Evolutionary conservation across 2,329 filamentous ascomycete species (phyloP).

Genomic region (Paraconiothyrium sp.): DNA sequence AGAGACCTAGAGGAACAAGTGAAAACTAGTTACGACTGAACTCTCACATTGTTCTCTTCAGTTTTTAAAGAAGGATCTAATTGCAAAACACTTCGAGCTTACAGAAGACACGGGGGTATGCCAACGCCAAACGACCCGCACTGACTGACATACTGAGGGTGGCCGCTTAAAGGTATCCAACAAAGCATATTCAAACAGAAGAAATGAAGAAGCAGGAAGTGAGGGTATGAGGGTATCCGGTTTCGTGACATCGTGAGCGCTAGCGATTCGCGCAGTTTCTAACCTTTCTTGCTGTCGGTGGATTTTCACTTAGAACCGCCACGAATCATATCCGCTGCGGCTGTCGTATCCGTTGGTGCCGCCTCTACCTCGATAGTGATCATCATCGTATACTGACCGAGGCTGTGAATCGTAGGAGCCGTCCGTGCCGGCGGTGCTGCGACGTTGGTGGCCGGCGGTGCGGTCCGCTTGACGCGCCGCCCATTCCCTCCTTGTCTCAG

Average conservation of each 20-base stretch:
- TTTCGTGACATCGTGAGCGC: constrained; percentile 23
- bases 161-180: constrained; percentile 1
- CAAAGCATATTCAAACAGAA: neutral
- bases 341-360: constrained; percentile 40
- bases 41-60: neutral
- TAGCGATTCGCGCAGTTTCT: constrained; percentile 4
- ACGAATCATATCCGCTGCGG: constrained; percentile 37
- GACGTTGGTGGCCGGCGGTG: constrained; percentile 29
- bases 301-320: constrained; percentile 36
- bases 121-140: constrained; percentile 12
- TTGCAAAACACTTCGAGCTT: neutral
- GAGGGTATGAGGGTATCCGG: constrained; percentile 20
- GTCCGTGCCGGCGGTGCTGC: constrained; percentile 37
- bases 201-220: constrained; percentile 12
- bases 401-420: constrained; percentile 40
- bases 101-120: constrained; percentile 17
- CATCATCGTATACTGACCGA: constrained; percentile 43
- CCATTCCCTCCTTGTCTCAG: constrained; percentile 39
- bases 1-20: no score
- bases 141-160: neutral
- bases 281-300: neutral
- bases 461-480: constrained; percentile 30
- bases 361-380: constrained; percentile 39
- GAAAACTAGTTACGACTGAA: no score
- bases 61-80: neutral